A percentile compares a stretch with the other conserved stretches of the same genome.
Conservation (phyloP, 2,329 filamentous ascomycete species). For the Canariomyces notabilis region DNA sequence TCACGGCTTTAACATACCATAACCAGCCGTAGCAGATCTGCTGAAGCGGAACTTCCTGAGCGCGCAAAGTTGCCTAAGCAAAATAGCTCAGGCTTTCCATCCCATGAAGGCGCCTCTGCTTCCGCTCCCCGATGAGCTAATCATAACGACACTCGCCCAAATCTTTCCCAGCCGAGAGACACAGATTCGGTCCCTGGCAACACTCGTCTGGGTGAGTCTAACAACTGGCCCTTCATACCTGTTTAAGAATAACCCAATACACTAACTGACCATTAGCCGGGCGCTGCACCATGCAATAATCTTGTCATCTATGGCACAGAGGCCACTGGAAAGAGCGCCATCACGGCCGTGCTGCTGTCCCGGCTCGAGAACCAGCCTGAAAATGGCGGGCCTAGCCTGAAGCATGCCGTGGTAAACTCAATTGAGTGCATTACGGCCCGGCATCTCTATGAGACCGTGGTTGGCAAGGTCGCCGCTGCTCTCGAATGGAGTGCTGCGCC, state of each 20-base stretch:
- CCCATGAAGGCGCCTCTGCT: slow-evolving; percentile 42
- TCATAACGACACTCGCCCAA: slow-evolving; percentile 41
- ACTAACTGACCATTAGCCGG: slow-evolving; percentile 43
- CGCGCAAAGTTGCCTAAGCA: too few relatives aligned
- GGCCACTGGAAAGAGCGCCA: slow-evolving; percentile 77
- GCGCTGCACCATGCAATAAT: slow-evolving; percentile 64
- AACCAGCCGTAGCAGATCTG: too few relatives aligned
- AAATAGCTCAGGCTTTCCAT: too few relatives aligned
- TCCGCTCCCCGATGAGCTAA: slow-evolving; percentile 47
- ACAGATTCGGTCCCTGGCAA: slow-evolving; percentile 55
- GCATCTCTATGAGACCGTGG: slow-evolving; percentile 69
- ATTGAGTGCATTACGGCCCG: slow-evolving; percentile 73
- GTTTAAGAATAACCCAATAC: too few relatives aligned
- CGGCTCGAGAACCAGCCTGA: slow-evolving; percentile 35
- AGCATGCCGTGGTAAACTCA: slow-evolving; percentile 61
- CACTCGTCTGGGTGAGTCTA: slow-evolving; percentile 49
- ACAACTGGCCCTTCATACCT: too few relatives aligned
- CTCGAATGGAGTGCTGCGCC: slow-evolving; percentile 45
- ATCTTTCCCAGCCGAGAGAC: slow-evolving; percentile 53
- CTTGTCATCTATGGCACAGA: slow-evolving; percentile 79
- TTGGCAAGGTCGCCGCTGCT: slow-evolving; percentile 54
- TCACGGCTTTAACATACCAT: too few relatives aligned
- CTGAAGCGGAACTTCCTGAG: too few relatives aligned
- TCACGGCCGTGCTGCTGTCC: slow-evolving; percentile 59
- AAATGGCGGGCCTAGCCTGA: slow-evolving; percentile 39